Evolutionary conservation across 805 yeast species (phyloP).

Genomic region (Zygosaccharomyces bisporus): DNA sequence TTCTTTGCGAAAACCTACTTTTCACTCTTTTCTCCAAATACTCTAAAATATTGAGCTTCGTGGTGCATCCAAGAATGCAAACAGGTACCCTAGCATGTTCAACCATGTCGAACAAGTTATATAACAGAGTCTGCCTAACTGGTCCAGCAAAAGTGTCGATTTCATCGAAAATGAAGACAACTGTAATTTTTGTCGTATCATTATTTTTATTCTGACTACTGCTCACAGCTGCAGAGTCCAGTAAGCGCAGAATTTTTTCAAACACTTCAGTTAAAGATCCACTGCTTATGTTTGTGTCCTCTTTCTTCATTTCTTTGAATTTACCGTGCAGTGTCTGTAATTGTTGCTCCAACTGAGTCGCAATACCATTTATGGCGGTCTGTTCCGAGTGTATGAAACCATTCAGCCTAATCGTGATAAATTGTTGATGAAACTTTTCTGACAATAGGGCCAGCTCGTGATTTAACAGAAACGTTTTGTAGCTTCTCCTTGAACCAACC

Average conservation of each 20-base stretch:
- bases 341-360: conserved; percentile 67
- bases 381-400: conserved; percentile 73
- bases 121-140: conserved; percentile 75
- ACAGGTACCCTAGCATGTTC: conserved; percentile 69
- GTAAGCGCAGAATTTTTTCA: conserved; percentile 49
- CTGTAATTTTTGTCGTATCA: conserved; percentile 44
- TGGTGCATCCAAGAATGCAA: conserved; percentile 74
- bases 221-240: conserved; percentile 39
- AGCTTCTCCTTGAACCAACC: conserved; percentile 76
- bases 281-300: conserved; percentile 42
- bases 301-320: conserved; percentile 10
- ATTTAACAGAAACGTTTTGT: conserved; percentile 65
- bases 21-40: conserved; percentile 86
- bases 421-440: conserved; percentile 43
- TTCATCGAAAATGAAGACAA: conserved; percentile 80
- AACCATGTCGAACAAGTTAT: conserved; percentile 83
- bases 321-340: conserved; percentile 35
- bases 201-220: conserved; percentile 18
- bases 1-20: conserved; percentile 80
- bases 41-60: conserved; percentile 73
- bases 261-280: conserved; percentile 59
- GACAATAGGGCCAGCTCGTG: conserved; percentile 49
- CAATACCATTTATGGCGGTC: conserved; percentile 79
- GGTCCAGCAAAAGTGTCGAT: conserved; percentile 72
- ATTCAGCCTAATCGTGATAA: conserved; percentile 58